Base-by-base conservation (phyloP, 306 rosid genomes). In the Corylus americana region DNA sequence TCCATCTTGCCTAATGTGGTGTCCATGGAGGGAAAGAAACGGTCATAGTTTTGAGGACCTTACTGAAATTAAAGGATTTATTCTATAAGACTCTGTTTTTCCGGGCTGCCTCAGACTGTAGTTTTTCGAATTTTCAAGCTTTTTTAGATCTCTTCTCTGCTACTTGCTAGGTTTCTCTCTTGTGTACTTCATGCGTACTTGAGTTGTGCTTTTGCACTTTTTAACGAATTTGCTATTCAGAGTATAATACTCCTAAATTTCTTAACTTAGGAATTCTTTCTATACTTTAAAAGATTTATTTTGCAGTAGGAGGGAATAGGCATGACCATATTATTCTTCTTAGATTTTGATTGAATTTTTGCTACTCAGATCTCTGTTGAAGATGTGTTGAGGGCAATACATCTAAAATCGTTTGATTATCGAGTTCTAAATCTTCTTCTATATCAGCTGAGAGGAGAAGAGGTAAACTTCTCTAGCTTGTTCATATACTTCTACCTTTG, bases 371-470 rank as follows among this genome's bases (percentile, higher is more conserved):
- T 92, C 79, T 86, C 70, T 67, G 81, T 91, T 84, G 97, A 91
- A 81, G 93, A 94, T 85, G 98, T 90, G 75, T 80, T 87, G 82
- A 92, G 74, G 86, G 93, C 97, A 79, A 77, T 90, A 78, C 91
- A 86, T 87, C 88, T 92, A 55, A 94, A 92, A 83, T 91, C 98
- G 70, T 94, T 90, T 81, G 98, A 94, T 87, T 94, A 92, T 69
- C 91, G 97, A 48, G 93, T 94, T 82, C 62, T 94, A 81, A 92
- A 91, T 87, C 97, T 94, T 85, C 97, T 94, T 73, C 93, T 94
- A 69, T 92, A 94, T 85, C 90, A 90, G 76, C 79, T 94, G 78
- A 89, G 83, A 84, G 97, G 90, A 55, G 88, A 87, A 51, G 80
- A 91, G 98, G 98, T 94, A 87, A 73, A 82, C 51, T 11, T 27